Evolutionary conservation across 2,329 filamentous ascomycete species (phyloP).

Genomic region (Calonectria pseudoturangicola): DNA sequence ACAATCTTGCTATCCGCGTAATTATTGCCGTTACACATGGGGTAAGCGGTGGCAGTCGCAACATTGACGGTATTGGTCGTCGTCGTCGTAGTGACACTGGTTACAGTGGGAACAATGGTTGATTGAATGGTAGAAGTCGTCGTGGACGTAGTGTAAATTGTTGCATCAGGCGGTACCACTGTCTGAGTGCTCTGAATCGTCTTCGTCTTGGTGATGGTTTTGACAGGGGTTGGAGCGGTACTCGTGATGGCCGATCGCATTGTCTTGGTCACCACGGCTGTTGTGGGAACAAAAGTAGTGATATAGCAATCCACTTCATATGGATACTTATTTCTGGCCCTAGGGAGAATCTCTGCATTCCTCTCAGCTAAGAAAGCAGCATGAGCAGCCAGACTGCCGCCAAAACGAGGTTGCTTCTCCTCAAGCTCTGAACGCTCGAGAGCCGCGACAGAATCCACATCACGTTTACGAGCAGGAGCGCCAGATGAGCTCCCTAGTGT

Average conservation of each 20-base stretch:
- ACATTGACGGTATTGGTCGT: neutral
- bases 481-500: neutral
- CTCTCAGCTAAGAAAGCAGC: neutral
- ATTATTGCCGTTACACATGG: conserved; percentile 1
- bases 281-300: neutral
- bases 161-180: conserved; percentile 1
- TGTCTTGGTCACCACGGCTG: neutral
- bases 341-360: neutral
- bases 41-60: neutral
- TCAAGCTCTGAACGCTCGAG: neutral
- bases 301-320: conserved; percentile 9
- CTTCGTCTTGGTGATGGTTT: neutral
- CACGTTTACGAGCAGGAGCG: neutral
- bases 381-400: neutral
- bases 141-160: conserved; percentile 14
- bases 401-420: neutral
- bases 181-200: neutral
- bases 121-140: neutral
- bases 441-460: neutral
- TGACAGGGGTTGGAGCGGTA: neutral
- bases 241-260: neutral
- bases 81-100: neutral
- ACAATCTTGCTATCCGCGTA: conserved; percentile 3
- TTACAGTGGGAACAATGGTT: neutral
- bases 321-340: neutral